These are phyloP conservation scores for Cyclotella choctawhatcheeana DNA, from an alignment of 108 stramenopile genomes.

Conservation along the genomic window DNA sequence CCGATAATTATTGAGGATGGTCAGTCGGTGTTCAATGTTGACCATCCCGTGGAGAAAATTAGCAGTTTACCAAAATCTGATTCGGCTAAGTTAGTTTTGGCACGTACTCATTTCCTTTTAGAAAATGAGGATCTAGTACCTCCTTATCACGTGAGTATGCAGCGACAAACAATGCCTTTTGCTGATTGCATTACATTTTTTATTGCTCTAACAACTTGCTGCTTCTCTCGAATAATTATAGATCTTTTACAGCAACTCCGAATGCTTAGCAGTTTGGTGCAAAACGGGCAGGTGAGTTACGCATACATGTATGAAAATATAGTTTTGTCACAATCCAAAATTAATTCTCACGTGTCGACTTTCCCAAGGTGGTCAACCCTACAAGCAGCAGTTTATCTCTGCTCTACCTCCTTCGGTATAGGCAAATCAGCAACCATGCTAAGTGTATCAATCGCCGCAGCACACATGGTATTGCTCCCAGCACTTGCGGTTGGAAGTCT, in stretches of 20 bases:
- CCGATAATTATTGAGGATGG: slow-evolving; percentile 29
- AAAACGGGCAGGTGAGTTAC: slow-evolving; percentile 57
- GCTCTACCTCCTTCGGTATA: slow-evolving; percentile 42
- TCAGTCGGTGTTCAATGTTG: slow-evolving; percentile 51
- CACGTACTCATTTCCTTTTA: slow-evolving; percentile 52
- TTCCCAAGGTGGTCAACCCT: slow-evolving; percentile 63
- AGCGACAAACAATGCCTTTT: no score
- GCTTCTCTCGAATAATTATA: neutral
- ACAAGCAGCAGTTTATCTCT: slow-evolving; percentile 54
- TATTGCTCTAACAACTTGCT: no score
- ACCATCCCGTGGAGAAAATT: slow-evolving; percentile 22
- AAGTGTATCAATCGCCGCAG: slow-evolving; percentile 49
- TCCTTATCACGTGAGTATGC: slow-evolving; percentile 50
- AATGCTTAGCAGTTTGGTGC: slow-evolving; percentile 59
- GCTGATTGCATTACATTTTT: no score
- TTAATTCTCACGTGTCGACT: no score
- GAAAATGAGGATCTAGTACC: slow-evolving; percentile 56
- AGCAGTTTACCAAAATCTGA: slow-evolving; percentile 48
- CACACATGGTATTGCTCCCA: slow-evolving; percentile 48
- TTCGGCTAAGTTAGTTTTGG: slow-evolving; percentile 53
- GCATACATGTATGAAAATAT: no score
- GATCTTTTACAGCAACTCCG: slow-evolving; percentile 52
- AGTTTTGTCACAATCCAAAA: no score
- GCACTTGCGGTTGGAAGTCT: slow-evolving; percentile 49
- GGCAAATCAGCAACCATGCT: slow-evolving; percentile 55